These are phyloP conservation scores for Mycena pura DNA, from an alignment of 768 basidiomycete genomes.

Conservation along the genomic window DNA sequence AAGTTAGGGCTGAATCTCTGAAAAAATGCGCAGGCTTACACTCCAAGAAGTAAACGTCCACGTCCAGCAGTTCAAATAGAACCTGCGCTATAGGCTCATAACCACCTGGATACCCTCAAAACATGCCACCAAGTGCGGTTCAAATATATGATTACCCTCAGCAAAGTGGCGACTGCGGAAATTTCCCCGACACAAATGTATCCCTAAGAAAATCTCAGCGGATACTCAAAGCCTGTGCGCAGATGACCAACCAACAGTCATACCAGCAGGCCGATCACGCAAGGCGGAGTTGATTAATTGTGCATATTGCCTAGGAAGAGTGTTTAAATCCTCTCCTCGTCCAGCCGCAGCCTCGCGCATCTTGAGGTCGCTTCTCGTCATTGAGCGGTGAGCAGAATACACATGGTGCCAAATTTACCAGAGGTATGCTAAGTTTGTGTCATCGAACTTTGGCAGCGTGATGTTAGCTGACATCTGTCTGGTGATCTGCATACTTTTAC, in stretches of 20 bases:
- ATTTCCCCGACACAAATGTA: constrained; percentile 46
- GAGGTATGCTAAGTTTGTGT: constrained; percentile 29
- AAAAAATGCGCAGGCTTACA: constrained; percentile 29
- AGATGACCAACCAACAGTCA: constrained; percentile 38
- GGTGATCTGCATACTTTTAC: not conserved
- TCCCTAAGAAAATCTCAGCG: not conserved
- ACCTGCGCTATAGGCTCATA: constrained; percentile 45
- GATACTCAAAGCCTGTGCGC: not conserved
- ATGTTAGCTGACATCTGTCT: not conserved
- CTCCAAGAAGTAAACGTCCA: constrained; percentile 47
- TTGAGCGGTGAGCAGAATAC: not conserved
- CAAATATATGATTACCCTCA: constrained; percentile 26
- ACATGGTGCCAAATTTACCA: not conserved
- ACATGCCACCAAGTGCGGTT: not conserved
- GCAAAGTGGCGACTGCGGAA: constrained; percentile 44
- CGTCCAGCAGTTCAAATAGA: constrained; percentile 47
- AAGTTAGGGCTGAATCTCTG: not conserved
- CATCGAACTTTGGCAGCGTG: constrained; percentile 18
- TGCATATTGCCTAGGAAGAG: constrained; percentile 51
- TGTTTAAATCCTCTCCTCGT: constrained; percentile 46
- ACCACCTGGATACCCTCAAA: constrained; percentile 34
- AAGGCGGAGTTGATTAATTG: constrained; percentile 46
- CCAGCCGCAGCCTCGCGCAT: constrained; percentile 30
- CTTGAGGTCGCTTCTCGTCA: constrained; percentile 18
- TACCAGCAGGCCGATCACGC: constrained; percentile 43